A percentile compares a stretch with the other conserved stretches of the same genome.
phyloP scores from a whole-genome alignment of 2,329 filamentous ascomycete species.

The Phyllosticta citriasiana region DNA sequence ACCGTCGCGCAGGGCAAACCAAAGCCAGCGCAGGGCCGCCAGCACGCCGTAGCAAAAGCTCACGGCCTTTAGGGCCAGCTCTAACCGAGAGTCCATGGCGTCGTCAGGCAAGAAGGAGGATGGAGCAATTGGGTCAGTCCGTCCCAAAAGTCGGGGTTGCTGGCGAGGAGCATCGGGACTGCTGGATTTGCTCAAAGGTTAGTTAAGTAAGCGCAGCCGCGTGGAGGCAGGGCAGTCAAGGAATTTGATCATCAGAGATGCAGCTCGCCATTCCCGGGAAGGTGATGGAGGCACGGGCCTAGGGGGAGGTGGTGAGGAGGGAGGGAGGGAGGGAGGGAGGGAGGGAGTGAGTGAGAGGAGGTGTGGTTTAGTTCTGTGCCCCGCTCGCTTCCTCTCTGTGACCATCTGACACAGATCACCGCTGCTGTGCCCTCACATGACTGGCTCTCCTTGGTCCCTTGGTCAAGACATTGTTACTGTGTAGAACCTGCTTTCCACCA shows the following conservation, averaged over 20 bases:
- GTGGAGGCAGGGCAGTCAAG: background rate
- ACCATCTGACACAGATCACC: background rate
- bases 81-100: background rate
- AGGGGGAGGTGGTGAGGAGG: background rate
- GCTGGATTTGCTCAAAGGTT: background rate
- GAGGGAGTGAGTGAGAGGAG: background rate
- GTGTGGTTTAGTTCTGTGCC: background rate
- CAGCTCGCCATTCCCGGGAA: background rate
- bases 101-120: background rate
- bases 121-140: background rate
- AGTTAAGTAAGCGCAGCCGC: too few species aligned
- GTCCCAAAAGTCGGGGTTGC: background rate
- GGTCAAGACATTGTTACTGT: background rate
- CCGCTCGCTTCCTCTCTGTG: background rate
- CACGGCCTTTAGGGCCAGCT: background rate
- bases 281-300: background rate
- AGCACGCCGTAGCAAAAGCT: constrained; percentile 20
- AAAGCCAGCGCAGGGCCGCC: constrained; percentile 17
- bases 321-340: background rate
- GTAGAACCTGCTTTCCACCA: background rate
- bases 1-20: constrained; percentile 19
- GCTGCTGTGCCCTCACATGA: background rate
- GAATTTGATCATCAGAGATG: background rate
- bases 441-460: background rate
- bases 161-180: background rate